A percentile compares a stretch with the other conserved stretches of the same genome.
These are phyloP conservation scores for Roridomyces roridus DNA, from an alignment of 768 basidiomycete genomes.

Conservation along the genomic window DNA sequence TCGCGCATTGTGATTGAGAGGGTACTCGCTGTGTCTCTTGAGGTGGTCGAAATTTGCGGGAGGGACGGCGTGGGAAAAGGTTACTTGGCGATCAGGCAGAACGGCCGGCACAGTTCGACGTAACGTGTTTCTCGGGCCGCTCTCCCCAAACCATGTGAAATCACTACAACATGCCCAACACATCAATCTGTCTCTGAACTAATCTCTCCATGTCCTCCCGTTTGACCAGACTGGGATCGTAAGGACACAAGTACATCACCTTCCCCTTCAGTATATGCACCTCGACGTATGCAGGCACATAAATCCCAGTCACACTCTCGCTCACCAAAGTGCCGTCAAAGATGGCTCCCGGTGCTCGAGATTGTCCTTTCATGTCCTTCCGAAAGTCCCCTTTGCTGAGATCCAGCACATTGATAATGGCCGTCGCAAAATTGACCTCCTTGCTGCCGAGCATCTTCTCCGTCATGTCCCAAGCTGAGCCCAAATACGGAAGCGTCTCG, in stretches of 20 bases:
- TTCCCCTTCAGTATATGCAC: background rate
- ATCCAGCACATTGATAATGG: conserved; percentile 2
- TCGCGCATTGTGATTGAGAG: no score
- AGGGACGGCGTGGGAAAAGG: no score
- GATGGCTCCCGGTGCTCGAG: background rate
- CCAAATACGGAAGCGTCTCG: background rate
- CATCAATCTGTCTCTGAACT: conserved; percentile 1
- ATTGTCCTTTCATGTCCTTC: background rate
- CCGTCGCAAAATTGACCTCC: background rate
- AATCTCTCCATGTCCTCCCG: conserved; percentile 3
- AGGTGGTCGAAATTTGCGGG: no score
- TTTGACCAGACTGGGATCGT: background rate
- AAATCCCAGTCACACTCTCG: background rate
- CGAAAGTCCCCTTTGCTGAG: background rate
- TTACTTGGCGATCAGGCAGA: no score
- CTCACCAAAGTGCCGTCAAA: background rate
- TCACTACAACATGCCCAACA: background rate
- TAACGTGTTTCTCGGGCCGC: no score
- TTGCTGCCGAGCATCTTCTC: conserved; percentile 1
- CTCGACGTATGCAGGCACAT: background rate
- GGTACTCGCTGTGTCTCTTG: no score
- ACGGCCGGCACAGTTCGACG: no score
- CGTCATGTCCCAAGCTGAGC: background rate
- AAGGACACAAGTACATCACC: background rate
- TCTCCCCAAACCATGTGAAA: no score